Evolutionary conservation across 345 rosid genomes (phyloP), one percentile per base, ranked within the genome.

Genomic region (Jatropha curcas): DNA sequence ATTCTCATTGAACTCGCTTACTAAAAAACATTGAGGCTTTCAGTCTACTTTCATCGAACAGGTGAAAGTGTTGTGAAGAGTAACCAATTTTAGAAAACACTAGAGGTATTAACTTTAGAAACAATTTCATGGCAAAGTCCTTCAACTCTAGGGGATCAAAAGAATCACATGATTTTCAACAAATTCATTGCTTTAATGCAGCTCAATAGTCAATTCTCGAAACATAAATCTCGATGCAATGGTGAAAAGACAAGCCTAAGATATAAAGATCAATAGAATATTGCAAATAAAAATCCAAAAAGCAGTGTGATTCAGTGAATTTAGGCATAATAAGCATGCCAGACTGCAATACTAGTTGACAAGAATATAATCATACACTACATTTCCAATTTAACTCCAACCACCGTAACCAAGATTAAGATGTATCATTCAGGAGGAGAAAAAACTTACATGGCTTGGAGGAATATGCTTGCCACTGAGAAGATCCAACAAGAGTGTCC

Each of bases 391-490:
- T 41, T 41, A 9, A 41, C 7, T 41, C 11, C 4, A 1, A 41
- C 45, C 45, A 41, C 11, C 45, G 11, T 9, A 3, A n/a, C n/a
- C n/a, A n/a, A n/a, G n/a, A n/a, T n/a, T n/a, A n/a, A n/a, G n/a
- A n/a, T n/a, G n/a, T n/a, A n/a, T n/a, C n/a, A n/a, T n/a, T n/a
- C n/a, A n/a, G n/a, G n/a, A 16, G 14, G 14, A 7, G 14, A 24
- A 28, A n/a, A 7, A 27, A 20, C 76, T 85, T 88, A 96, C 99
- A 85, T 96, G 99, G 73, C 91, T 93, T 3, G 98, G 99, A 67
- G 99, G 99, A 74, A 95, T 95, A 86, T 91, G 99, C 76, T 87
- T 95, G 76, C 98, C 99, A 67, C 99, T 90, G 72, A 93, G 86
- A 83, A 96, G 97, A 87, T 93, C 99, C 31, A 96, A 88, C 77